Base-by-base conservation (phyloP, 495 filamentous ascomycete species). In the Rhypophila decipiens region DNA sequence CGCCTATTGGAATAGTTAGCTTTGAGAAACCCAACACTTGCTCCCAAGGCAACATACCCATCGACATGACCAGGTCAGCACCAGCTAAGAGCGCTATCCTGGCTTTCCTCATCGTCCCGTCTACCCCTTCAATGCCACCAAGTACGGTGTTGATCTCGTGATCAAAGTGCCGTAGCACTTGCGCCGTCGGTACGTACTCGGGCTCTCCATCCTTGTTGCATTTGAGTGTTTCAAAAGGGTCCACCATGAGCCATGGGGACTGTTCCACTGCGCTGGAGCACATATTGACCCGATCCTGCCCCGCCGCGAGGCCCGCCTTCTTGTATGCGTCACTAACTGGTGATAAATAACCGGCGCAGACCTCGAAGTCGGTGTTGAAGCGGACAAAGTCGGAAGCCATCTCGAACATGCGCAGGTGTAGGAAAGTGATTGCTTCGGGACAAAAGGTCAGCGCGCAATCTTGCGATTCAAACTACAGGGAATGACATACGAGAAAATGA, bases 381-480 rank as follows among this genome's bases (percentile, higher is more conserved):
- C 82, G 79, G 53, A 82, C 82, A 65, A 84, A 87, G 71, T 91
- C 86, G 56, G 79, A 77, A 2, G 87, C 87, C 84, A 91, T 88
- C 55, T 94, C 90, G 59, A 95, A 95, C 88, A 96, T 91, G 61
- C 89, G 87, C 44, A 96, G 74, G 63, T 96, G 88, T 24, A 96
- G 78, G 65, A 84, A 89, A 22, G 88, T 95, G 54, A 86, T 82
- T 15, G 88, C 90, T 46, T 27, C 21, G 39, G 37, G 20, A 20
- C 2, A 33, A 42, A 50, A 39, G 35, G 48, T 55, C 42, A 64
- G 53, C 39, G 12, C 27, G 19, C 21, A 17, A 20, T 9, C 15
- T 34, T 1, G 13, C 17, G n/a, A 4, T 4, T 18, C 2, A 21
- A 36, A 15, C 5, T 2, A 1, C 1, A 24, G 15, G 24, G 17